Evolutionary conservation across 768 basidiomycete genomes (phyloP).

Genomic region (Boletus tomentosulus): DNA sequence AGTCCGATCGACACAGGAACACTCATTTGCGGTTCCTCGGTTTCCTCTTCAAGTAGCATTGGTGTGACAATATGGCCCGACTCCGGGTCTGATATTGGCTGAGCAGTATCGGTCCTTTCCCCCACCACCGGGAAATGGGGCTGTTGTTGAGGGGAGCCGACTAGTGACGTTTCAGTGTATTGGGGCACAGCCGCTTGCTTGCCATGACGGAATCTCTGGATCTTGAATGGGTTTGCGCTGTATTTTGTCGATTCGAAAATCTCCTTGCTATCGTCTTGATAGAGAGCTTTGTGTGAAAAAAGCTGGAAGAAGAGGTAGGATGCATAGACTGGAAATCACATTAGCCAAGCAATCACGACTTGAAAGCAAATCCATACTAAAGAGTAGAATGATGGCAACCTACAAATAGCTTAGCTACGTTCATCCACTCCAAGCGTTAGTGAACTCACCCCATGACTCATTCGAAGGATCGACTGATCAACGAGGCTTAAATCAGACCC

Average conservation of each 20-base stretch:
- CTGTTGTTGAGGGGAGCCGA: slow-evolving; percentile 9
- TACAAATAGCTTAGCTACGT: slow-evolving; percentile 24
- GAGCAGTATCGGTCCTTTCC: background rate
- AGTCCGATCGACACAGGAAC: slow-evolving; percentile 49
- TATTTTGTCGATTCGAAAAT: slow-evolving; percentile 40
- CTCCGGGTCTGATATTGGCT: slow-evolving; percentile 11
- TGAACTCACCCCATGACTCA: slow-evolving; percentile 69
- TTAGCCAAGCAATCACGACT: background rate
- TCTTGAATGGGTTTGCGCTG: slow-evolving; percentile 36
- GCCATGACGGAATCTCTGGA: slow-evolving; percentile 15
- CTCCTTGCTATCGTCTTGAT: slow-evolving; percentile 42
- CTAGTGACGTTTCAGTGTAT: slow-evolving; percentile 4
- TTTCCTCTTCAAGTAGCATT: slow-evolving; percentile 21
- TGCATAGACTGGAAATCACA: slow-evolving; percentile 52
- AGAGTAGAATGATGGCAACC: slow-evolving; percentile 75
- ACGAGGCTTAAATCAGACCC: slow-evolving; percentile 10
- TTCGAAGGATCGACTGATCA: slow-evolving; percentile 53
- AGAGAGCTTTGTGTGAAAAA: slow-evolving; percentile 72
- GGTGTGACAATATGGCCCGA: background rate
- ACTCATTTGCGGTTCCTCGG: slow-evolving; percentile 50
- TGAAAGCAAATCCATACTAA: slow-evolving; percentile 46
- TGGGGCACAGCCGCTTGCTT: slow-evolving; percentile 5
- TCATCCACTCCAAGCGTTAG: background rate
- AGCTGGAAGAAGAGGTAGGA: slow-evolving; percentile 79
- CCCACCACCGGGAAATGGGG: background rate